Conservation (phyloP, 495 filamentous ascomycete species). For the Xylaria palmicola region DNA sequence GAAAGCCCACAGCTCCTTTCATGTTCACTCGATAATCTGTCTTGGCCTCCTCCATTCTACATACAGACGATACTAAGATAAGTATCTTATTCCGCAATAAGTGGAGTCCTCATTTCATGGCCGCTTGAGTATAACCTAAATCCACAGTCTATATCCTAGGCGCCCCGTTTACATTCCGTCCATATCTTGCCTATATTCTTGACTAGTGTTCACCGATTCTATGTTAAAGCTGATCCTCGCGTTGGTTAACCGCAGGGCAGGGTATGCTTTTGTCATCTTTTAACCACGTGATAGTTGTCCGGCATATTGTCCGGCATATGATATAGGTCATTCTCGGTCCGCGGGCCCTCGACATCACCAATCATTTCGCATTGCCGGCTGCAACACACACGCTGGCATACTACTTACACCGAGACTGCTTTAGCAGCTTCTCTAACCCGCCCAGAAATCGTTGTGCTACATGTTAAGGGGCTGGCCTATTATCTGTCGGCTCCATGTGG, state of each 20-base stretch:
- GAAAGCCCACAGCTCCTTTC: background rate
- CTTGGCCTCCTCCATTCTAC: background rate
- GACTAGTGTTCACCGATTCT: too few species aligned
- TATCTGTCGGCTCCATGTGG: background rate
- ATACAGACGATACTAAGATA: slow-evolving; percentile 11
- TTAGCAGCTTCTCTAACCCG: background rate
- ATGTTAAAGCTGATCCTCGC: too few species aligned
- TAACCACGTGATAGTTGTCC: slow-evolving; percentile 11
- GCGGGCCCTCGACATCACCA: slow-evolving; percentile 9
- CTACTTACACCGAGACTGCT: slow-evolving; percentile 2
- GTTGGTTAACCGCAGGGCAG: too few species aligned
- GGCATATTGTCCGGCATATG: too few species aligned
- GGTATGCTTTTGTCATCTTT: background rate
- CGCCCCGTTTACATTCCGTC: background rate
- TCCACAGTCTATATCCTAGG: too few species aligned
- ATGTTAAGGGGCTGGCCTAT: background rate
- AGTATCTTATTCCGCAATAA: background rate
- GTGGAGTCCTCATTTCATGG: background rate
- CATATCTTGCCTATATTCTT: background rate
- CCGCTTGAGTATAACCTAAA: background rate
- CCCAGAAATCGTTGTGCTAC: background rate
- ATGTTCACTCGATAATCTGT: background rate
- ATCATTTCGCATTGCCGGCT: slow-evolving; percentile 19
- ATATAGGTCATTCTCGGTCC: slow-evolving; percentile 5
- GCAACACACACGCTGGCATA: slow-evolving; percentile 18